phyloP scores from a whole-genome alignment of 73 alveolate genomes.

The Paramecium primaurelia region DNA sequence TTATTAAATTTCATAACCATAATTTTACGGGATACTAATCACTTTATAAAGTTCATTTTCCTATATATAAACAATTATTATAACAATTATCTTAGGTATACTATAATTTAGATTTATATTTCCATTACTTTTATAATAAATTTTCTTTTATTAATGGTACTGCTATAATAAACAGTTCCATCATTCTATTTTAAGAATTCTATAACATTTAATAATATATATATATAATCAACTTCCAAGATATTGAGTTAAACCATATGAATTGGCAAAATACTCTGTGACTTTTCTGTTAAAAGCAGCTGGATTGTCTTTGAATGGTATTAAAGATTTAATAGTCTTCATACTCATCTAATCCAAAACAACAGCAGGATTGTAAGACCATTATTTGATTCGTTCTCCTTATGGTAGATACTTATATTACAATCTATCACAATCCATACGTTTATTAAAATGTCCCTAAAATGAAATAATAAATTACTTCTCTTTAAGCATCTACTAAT shows the following conservation, averaged over 20 bases:
- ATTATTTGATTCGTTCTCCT: conserved; percentile 62
- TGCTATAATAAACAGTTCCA: too few species aligned
- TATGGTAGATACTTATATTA: conserved; percentile 74
- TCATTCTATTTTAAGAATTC: too few species aligned
- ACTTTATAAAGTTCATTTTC: background rate
- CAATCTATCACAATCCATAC: conserved; percentile 75
- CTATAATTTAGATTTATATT: too few species aligned
- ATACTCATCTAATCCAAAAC: conserved; percentile 32
- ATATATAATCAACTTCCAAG: conserved; percentile 17
- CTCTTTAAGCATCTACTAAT: conserved; percentile 81
- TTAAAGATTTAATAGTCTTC: background rate
- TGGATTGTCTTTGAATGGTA: conserved; percentile 62
- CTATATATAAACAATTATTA: too few species aligned
- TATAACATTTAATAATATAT: background rate
- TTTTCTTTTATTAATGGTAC: too few species aligned
- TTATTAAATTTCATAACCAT: too few species aligned
- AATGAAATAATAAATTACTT: conserved; percentile 20
- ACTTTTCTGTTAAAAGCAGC: conserved; percentile 55
- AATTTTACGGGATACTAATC: too few species aligned
- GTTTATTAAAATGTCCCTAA: conserved; percentile 75
- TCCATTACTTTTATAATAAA: too few species aligned
- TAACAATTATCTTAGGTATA: too few species aligned
- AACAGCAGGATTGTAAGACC: conserved; percentile 61
- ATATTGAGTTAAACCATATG: conserved; percentile 30
- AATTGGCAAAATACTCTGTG: conserved; percentile 51